A percentile compares a stretch with the other conserved stretches of the same genome.
phyloP scores from a whole-genome alignment of 257 asterid genomes.

The Ilex asprella region DNA sequence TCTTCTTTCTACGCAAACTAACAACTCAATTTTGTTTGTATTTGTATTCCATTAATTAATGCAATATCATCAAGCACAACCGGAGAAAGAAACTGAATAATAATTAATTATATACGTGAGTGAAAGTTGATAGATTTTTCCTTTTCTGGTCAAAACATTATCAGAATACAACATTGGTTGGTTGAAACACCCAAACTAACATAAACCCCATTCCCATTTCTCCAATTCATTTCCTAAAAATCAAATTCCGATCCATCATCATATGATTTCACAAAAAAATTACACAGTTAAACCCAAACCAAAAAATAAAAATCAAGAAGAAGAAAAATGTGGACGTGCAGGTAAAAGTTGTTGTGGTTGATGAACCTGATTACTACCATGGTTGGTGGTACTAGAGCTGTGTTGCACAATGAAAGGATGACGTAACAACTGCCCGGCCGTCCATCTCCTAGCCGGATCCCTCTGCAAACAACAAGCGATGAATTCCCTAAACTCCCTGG shows the following conservation, averaged over 20 bases:
- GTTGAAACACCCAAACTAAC: background rate
- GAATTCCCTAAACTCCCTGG: background rate
- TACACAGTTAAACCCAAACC: background rate
- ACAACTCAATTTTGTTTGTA: no score
- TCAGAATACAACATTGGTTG: no score
- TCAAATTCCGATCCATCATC: background rate
- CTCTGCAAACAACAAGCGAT: slow-evolving; percentile 3
- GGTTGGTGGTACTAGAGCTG: background rate
- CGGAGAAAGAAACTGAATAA: no score
- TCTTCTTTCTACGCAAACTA: no score
- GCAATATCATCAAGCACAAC: no score
- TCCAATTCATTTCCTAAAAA: background rate
- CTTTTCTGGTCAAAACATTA: no score
- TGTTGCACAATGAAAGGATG: slow-evolving; percentile 1
- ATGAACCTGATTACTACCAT: background rate
- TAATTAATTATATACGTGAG: no score
- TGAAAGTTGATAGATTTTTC: no score
- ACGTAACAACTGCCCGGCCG: background rate
- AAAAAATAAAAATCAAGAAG: background rate
- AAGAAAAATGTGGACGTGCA: background rate
- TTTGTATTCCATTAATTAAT: no score
- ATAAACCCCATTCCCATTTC: background rate
- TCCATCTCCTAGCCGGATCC: slow-evolving; percentile 1
- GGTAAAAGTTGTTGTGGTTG: background rate
- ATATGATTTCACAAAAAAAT: background rate